These are phyloP conservation scores for Canariomyces notabilis DNA, from an alignment of 2,329 filamentous ascomycete species.

Conservation along the genomic window DNA sequence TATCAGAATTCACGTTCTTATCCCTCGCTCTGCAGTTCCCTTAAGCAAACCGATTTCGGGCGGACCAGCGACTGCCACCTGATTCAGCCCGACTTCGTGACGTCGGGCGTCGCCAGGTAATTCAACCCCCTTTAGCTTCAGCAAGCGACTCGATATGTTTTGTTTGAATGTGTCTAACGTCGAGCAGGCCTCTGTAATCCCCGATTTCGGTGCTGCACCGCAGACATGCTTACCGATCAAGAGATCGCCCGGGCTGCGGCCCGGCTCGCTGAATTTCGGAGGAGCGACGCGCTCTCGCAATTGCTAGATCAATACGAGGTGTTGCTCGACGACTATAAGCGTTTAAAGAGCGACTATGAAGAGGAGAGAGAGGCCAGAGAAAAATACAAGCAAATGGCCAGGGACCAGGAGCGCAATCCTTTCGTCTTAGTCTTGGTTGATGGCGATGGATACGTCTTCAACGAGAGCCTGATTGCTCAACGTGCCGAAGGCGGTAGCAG, in stretches of 20 bases:
- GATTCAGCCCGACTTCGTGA: too few species aligned
- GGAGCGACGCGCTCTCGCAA: constrained; percentile 3
- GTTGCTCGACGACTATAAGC: constrained; percentile 50
- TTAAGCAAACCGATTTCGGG: too few species aligned
- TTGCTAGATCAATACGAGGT: constrained; percentile 28
- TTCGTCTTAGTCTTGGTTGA: constrained; percentile 59
- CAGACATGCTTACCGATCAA: constrained; percentile 19
- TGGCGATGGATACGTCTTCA: constrained; percentile 56
- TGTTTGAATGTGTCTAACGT: not conserved
- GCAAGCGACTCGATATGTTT: not conserved
- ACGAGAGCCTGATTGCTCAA: constrained; percentile 42
- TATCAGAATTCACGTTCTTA: too few species aligned
- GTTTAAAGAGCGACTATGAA: constrained; percentile 53
- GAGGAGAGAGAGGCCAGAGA: constrained; percentile 50
- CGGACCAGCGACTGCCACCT: too few species aligned
- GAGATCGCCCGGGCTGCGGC: constrained; percentile 17
- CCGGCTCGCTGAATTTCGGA: constrained; percentile 16
- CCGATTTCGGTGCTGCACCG: not conserved
- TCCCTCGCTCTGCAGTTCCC: too few species aligned
- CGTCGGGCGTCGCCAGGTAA: too few species aligned
- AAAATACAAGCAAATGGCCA: constrained; percentile 49
- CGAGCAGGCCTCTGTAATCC: not conserved
- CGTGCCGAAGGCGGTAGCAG: constrained; percentile 50
- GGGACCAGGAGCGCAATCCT: constrained; percentile 46
- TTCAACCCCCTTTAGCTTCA: too few species aligned